Percentiles rank a stretch among this genome's conserved stretches.
phyloP scores from a whole-genome alignment of 805 yeast genomes.

The Candida suzukii region DNA sequence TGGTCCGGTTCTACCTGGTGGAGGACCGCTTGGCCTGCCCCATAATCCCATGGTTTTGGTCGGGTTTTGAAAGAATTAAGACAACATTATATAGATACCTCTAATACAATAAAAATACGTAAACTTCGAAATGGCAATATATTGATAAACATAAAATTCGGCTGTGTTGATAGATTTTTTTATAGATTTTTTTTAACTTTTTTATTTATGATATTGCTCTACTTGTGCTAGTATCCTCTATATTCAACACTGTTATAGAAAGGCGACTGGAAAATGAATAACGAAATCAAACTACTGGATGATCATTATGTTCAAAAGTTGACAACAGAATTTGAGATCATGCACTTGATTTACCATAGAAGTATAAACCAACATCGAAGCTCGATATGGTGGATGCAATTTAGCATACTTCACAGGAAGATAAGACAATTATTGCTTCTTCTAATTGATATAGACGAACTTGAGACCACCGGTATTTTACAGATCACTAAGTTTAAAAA shows the following conservation, averaged over 20 bases:
- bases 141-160: no score
- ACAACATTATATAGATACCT: no score
- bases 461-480: conserved; percentile 4
- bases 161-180: no score
- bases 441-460: conserved; percentile 18
- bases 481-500: conserved; percentile 7
- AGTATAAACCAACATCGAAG: conserved; percentile 71
- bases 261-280: not conserved
- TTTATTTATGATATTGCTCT: no score
- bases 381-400: conserved; percentile 70
- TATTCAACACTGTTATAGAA: no score
- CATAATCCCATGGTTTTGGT: not conserved
- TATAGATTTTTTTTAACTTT: no score
- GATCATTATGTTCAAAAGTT: conserved; percentile 7
- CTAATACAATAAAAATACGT: no score
- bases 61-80: not conserved
- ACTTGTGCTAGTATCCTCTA: no score
- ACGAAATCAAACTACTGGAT: not conserved
- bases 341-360: conserved; percentile 62
- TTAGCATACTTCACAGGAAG: conserved; percentile 56
- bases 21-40: conserved; percentile 1
- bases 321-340: conserved; percentile 44
- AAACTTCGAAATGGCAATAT: no score
- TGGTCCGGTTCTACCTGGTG: not conserved
- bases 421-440: conserved; percentile 32